Evolutionary conservation across 192 early-diverging fungal species (phyloP).

Genomic region (Mortierella alpina): DNA sequence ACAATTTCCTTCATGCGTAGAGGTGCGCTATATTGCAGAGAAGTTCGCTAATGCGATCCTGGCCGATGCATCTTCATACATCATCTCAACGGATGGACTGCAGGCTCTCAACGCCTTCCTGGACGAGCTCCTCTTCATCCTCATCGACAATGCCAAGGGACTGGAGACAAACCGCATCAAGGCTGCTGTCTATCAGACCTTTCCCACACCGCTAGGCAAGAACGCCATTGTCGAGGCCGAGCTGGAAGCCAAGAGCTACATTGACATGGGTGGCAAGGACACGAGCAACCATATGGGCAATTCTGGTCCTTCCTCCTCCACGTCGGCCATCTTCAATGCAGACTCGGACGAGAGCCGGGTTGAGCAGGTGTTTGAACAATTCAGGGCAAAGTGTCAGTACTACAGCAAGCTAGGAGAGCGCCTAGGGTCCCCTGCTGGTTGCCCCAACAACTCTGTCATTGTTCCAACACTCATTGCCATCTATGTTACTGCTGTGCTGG

Average conservation of each 20-base stretch:
- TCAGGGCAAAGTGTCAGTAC: conserved; percentile 65
- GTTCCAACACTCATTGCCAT: conserved; percentile 64
- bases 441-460: conserved; percentile 42
- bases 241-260: conserved; percentile 67
- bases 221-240: conserved; percentile 71
- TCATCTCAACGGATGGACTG: conserved; percentile 68
- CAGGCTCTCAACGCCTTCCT: conserved; percentile 66
- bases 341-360: conserved; percentile 49
- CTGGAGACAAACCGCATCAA: conserved; percentile 65
- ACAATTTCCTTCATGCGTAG: conserved; percentile 13
- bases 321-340: conserved; percentile 45
- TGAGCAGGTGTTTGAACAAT: conserved; percentile 57
- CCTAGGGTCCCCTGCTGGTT: conserved; percentile 36
- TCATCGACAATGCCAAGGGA: conserved; percentile 59
- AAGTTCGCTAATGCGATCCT: conserved; percentile 72
- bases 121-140: conserved; percentile 64
- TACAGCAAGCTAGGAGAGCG: conserved; percentile 66
- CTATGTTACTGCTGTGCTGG: conserved; percentile 68
- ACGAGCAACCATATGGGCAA: conserved; percentile 46
- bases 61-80: conserved; percentile 62
- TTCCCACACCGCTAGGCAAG: conserved; percentile 68
- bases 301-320: conserved; percentile 26
- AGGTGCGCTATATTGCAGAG: conserved; percentile 69
- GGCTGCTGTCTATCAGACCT: conserved; percentile 53
- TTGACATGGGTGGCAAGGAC: conserved; percentile 61